Percentiles rank a stretch among this genome's conserved stretches.
phyloP scores from a whole-genome alignment of 148 eudicot genomes.

The Rhododendron kiyosumense region DNA sequence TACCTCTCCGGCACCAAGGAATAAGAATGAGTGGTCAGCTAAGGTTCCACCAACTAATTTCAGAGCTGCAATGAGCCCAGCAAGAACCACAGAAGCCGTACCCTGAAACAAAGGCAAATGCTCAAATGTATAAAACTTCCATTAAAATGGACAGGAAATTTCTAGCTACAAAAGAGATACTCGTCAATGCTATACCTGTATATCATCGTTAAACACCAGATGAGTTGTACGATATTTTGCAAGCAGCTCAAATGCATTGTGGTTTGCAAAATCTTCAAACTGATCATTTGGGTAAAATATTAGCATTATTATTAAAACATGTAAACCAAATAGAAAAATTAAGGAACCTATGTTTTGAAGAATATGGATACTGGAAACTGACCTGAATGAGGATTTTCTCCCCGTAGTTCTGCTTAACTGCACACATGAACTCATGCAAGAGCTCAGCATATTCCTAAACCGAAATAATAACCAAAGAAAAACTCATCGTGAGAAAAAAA shows the following conservation, averaged over 20 bases:
- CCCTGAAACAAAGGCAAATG: slow-evolving; percentile 42
- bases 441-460: slow-evolving; percentile 69
- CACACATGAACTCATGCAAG: slow-evolving; percentile 71
- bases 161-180: neutral
- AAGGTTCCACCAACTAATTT: slow-evolving; percentile 67
- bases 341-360: neutral
- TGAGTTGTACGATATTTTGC: slow-evolving; percentile 64
- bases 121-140: neutral
- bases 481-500: neutral
- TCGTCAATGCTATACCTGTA: slow-evolving; percentile 49
- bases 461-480: neutral
- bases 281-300: slow-evolving; percentile 20
- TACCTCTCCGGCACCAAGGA: slow-evolving; percentile 96
- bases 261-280: slow-evolving; percentile 98
- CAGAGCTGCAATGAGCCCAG: slow-evolving; percentile 71
- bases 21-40: slow-evolving; percentile 79
- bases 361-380: neutral
- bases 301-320: neutral
- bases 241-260: slow-evolving; percentile 81
- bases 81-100: slow-evolving; percentile 88
- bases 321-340: neutral
- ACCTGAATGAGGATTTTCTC: slow-evolving; percentile 86
- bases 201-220: slow-evolving; percentile 93
- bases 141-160: neutral
- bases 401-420: slow-evolving; percentile 88